These are phyloP conservation scores for Globisporangium radiosum DNA, from an alignment of 352 stramenopile species.

Conservation along the genomic window DNA sequence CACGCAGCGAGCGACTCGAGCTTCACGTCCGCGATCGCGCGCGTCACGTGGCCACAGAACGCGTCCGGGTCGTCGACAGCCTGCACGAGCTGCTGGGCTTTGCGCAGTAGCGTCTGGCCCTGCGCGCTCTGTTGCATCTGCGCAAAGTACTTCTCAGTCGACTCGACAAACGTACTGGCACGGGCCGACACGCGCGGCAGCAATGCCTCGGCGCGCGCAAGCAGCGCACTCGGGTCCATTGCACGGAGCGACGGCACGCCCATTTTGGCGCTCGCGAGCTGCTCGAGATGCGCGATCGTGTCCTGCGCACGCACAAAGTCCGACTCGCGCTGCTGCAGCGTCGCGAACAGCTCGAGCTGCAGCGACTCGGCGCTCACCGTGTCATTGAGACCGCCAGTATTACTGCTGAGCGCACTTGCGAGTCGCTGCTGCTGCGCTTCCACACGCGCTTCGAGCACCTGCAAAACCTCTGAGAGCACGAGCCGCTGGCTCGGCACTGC, in stretches of 20 bases:
- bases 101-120: constrained; percentile 55
- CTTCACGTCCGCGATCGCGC: constrained; percentile 59
- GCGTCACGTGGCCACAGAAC: constrained; percentile 69
- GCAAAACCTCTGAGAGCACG: constrained; percentile 59
- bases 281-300: constrained; percentile 43
- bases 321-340: constrained; percentile 50
- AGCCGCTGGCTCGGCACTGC: constrained; percentile 27
- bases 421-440: constrained; percentile 35
- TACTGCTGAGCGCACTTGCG: constrained; percentile 3
- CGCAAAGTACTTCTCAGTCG: constrained; percentile 61
- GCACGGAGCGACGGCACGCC: constrained; percentile 49
- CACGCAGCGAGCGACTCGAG: constrained; percentile 64
- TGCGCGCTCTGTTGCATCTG: constrained; percentile 68
- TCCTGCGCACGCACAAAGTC: constrained; percentile 57
- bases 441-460: constrained; percentile 46
- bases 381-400: constrained; percentile 17
- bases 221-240: constrained; percentile 46
- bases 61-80: constrained; percentile 69
- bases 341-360: constrained; percentile 36
- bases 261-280: constrained; percentile 50
- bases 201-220: constrained; percentile 58
- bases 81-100: constrained; percentile 63
- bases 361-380: constrained; percentile 33
- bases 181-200: constrained; percentile 50
- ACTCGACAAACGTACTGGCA: constrained; percentile 45